phyloP scores from a whole-genome alignment of 2,329 filamentous ascomycete species.

The Orbilia oligospora region DNA sequence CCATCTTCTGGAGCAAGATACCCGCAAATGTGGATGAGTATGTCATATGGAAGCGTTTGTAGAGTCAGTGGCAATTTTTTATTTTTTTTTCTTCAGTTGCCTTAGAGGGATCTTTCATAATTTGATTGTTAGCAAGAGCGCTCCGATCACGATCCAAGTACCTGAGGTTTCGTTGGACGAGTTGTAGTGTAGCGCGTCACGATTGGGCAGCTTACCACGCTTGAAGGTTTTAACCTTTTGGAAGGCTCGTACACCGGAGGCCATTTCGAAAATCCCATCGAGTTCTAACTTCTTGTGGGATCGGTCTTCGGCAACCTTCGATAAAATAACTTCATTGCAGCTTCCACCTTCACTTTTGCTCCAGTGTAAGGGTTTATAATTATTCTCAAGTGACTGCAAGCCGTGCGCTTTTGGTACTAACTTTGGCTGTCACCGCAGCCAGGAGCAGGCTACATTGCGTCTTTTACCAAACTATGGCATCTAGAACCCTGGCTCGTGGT shows the following conservation, averaged over 20 bases:
- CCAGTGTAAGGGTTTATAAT: no score
- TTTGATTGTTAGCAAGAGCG: neutral
- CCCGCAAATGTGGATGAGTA: neutral
- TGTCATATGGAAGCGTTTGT: conserved; percentile 4
- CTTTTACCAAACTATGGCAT: neutral
- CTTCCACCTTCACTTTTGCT: no score
- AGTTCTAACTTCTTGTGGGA: neutral
- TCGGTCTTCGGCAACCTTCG: no score
- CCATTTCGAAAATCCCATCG: conserved; percentile 2
- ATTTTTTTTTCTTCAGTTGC: neutral
- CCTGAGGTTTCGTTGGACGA: no score
- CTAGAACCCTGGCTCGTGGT: neutral
- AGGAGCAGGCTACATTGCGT: neutral
- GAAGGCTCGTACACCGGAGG: neutral
- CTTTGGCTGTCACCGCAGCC: neutral
- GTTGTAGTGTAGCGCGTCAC: no score
- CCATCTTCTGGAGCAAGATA: neutral
- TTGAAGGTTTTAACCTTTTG: neutral
- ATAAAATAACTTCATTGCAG: no score
- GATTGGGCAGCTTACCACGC: no score
- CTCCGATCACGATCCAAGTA: no score
- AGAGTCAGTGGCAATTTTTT: neutral
- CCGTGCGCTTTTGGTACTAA: conserved; percentile 9
- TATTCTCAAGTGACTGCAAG: no score
- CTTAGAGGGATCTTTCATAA: neutral